Evolutionary conservation across 2,329 filamentous ascomycete species (phyloP).

Genomic region (Colletotrichum horii): DNA sequence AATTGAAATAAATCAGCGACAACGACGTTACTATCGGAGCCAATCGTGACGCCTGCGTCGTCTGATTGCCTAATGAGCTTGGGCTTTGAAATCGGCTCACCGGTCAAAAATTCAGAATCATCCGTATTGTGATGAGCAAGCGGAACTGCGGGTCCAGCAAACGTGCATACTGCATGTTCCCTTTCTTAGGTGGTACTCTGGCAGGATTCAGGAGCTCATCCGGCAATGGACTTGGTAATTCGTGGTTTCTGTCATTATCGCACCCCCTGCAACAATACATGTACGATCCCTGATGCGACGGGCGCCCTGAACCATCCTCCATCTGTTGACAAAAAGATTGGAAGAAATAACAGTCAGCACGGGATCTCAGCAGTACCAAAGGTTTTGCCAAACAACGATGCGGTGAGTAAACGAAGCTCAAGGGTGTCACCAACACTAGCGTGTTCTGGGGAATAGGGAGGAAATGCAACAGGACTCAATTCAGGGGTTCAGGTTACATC

Average conservation of each 20-base stretch:
- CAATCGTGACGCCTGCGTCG: neutral
- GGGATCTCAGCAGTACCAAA: neutral
- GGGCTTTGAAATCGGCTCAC: neutral
- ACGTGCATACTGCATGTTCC: neutral
- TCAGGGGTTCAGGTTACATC: too few relatives aligned
- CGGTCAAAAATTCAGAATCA: neutral
- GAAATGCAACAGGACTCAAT: neutral
- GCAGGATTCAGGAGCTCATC: neutral
- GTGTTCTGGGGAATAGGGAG: neutral
- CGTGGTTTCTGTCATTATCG: neutral
- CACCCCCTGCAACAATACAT: neutral
- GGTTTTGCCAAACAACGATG: neutral
- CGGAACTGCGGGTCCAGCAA: neutral
- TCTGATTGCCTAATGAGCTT: neutral
- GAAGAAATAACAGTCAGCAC: neutral
- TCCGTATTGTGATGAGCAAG: neutral
- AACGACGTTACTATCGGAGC: accelerated
- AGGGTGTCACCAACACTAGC: neutral
- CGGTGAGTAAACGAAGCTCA: neutral
- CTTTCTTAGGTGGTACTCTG: neutral
- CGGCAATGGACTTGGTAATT: neutral
- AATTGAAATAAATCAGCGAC: accelerated
- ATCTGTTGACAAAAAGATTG: neutral
- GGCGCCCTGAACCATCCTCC: neutral
- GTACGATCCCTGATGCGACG: neutral